phyloP scores from a whole-genome alignment of 2,329 filamentous ascomycete species.

The Fusarium heterosporum region DNA sequence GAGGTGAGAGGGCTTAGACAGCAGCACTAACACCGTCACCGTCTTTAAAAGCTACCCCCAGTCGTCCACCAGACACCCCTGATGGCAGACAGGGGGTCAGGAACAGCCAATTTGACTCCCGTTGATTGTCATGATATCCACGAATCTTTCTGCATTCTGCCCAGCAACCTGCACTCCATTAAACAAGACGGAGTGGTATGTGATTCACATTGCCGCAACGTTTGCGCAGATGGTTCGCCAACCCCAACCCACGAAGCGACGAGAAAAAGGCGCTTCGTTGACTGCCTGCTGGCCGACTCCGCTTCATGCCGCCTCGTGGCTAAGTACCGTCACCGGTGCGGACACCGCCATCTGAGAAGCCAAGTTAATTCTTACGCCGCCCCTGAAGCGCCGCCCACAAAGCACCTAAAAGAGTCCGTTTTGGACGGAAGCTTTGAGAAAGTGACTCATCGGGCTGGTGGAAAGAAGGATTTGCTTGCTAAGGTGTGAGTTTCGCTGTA shows the following conservation, averaged over 20 bases:
- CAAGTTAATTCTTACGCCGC: conserved; percentile 31
- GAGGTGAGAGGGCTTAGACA: conserved; percentile 15
- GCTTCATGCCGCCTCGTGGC: conserved; percentile 39
- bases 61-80: conserved; percentile 30
- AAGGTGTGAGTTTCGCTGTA: conserved; percentile 24
- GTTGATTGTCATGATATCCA: conserved; percentile 36
- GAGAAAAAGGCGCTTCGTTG: conserved; percentile 25
- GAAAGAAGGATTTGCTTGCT: conserved; percentile 23
- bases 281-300: conserved; percentile 36
- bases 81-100: conserved; percentile 36
- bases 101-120: conserved; percentile 37
- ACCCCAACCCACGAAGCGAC: conserved; percentile 14
- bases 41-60: conserved; percentile 29
- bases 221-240: conserved; percentile 26
- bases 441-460: conserved; percentile 44
- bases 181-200: conserved; percentile 6
- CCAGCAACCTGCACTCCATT: conserved; percentile 31
- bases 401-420: conserved; percentile 28
- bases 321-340: conserved; percentile 40
- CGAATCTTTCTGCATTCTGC: conserved; percentile 23
- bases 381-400: conserved; percentile 38
- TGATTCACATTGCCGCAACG: conserved; percentile 17
- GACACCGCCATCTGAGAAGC: conserved; percentile 36
- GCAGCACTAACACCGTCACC: conserved; percentile 20
- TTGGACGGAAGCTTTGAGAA: conserved; percentile 19